Base-by-base conservation (phyloP, 2,329 filamentous ascomycete genomes). In the Neofusicoccum parvum region DNA sequence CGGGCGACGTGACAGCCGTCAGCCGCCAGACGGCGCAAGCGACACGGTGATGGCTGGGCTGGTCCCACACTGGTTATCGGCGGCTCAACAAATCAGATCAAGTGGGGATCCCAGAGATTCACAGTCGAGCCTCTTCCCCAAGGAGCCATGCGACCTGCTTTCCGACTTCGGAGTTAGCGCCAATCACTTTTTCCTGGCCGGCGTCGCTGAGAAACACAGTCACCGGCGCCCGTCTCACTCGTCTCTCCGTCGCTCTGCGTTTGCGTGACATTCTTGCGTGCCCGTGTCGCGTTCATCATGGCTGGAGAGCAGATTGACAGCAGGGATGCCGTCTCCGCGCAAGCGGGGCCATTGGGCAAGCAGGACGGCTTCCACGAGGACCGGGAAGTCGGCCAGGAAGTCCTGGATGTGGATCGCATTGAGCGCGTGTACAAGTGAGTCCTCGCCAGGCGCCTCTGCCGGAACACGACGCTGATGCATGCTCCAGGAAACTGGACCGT, bases 401-500 rank as follows among this genome's bases (percentile, higher is more conserved):
- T 70, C 60, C 53, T 76, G 20, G 73, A 78, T 69, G 69, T 79
- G 53, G 77, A 75, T 36, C 71, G 74, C 34, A 75, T 78, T 15
- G 74, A 77, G 63, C 72, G 69, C 45, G 75, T 79, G 17, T 79
- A 79, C 65, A 74, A 72, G 76, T 78, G 67, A 67, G 74, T 71
- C 14, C 14, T 3, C 9, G 3, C 0, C 0, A 14, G 7, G n/a
- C 1, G 15, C 10, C 23, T 27, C 7, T 14, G 9, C 2, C n/a
- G 15, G n/a, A 5, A 14, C 5, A 12, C 2, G 43, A 37, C 14
- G 15, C 39, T 60, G 41, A 60, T 23, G 5, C 9, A 4, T 46
- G 9, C 15, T 10, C n/a, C 41, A 85, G 83, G 62, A 87, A 87
- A 75, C 79, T 87, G 39, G 85, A 87, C 69, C 80, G 80, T n/a